Evolutionary conservation across 2,329 filamentous ascomycete species (phyloP), one percentile per base, ranked within the genome.

Genomic region (Alternaria arborescens): DNA sequence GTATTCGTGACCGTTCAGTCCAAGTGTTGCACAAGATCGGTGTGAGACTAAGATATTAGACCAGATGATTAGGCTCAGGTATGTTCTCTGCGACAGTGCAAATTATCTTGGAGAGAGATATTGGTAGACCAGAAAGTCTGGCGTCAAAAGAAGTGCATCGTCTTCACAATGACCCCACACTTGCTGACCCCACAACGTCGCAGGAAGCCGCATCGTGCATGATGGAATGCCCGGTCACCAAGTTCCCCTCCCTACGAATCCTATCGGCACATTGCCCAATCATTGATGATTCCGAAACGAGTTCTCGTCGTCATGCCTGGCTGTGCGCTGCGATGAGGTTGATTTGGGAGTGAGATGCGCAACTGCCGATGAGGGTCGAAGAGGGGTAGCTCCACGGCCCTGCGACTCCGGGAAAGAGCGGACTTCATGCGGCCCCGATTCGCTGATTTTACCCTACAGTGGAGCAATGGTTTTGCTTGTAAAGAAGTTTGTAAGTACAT

Each of bases 341-440:
- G 42, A 26, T 22, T 30, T 41, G 43, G 8, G 42, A 22, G 44
- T 34, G 54, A 43, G 51, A 44, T 48, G 44, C 58, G 52, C 62
- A 74, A 72, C 70, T 73, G 71, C 70, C 71, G 71, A 74, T 51
- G 59, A 51, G 34, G 46, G 52, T 56, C 41, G 61, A 48, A 53
- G 68, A 69, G 71, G 71, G 67, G 69, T 68, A 69, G 58, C 61
- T 64, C 52, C 55, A 66, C 57, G 55, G 47, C 20, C 52, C 22
- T 52, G 34, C 36, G 47, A 42, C 55, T 26, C 30, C 58, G 57
- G 60, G 48, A 58, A 55, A 60, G 58, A 58, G 58, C 65, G 60
- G 65, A 65, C 55, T 58, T 64, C 41, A 18, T 22, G 42, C 47
- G 24, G 36, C 53, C 30, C 47, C 53, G 46, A 67, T 65, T 67